Evolutionary conservation across 495 filamentous ascomycete species (phyloP), one percentile per base, ranked within the genome.

Genomic region (Jackrogersella multiformis): DNA sequence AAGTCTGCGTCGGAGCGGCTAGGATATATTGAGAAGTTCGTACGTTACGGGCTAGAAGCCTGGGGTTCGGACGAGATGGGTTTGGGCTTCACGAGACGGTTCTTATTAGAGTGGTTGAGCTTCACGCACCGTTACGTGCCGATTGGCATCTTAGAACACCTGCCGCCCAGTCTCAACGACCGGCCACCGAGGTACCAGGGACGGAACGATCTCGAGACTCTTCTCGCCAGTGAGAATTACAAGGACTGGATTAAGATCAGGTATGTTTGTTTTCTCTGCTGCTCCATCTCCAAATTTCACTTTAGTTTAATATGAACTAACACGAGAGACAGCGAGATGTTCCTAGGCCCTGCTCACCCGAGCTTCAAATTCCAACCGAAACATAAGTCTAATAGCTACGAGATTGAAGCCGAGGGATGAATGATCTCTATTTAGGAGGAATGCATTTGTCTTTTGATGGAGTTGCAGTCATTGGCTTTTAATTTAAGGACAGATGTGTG

Each of bases 211-310:
- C 70, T 98, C 77, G 95, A 99, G 85, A 96, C 92, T 42, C 78
- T 99, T 64, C 79, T 99, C 78, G 89, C 86, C 8, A 97, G 93
- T 79, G 86, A 85, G 35, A 90, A 98, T 76, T 97, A 96, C 77
- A 90, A 88, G 79, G 95, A 99, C 77, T 99, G 95, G 95, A 91
- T 99, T 70, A 98, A 97, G 83, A 96, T 99, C 73, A 95, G 91
- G 93, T 96, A 85, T 76, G 89, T 79, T 65, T 61, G 41, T 51
- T 18, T n/a, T 44, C 28, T n/a, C 62, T 52, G 44, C 30, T 10
- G 18, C 24, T 21, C 5, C 35, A 15, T 13, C 35, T 42, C 12
- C 12, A n/a, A n/a, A n/a, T 30, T 48, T 30, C 1, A n/a, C 0
- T 16, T 36, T 5, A 3, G 4, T 12, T 16, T 0, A 5, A 9